Percentiles rank a stretch among this genome's conserved stretches.
Conservation (phyloP, 73 alveolate genomes). For the Paramecium pentaurelia region DNA sequence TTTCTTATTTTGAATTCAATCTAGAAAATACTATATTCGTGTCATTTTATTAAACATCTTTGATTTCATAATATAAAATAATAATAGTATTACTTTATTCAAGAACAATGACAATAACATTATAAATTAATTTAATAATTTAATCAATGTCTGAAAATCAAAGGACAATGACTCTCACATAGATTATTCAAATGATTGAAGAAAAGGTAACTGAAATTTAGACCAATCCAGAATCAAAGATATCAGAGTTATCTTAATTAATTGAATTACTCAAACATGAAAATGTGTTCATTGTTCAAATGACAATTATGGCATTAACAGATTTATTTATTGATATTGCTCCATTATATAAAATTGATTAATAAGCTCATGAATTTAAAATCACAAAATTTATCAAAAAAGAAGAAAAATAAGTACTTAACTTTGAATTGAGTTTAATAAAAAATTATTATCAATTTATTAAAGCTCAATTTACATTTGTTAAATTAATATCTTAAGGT, state of each 20-base stretch:
- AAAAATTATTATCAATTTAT: not conserved
- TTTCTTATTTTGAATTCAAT: not conserved
- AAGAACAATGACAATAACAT: not conserved
- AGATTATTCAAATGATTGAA: not conserved
- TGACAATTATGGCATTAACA: constrained; percentile 16
- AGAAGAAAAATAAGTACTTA: constrained; percentile 7
- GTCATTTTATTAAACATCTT: not conserved
- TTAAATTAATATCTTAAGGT: not conserved
- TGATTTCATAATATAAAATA: not conserved
- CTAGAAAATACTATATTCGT: not conserved
- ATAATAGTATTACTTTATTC: not conserved
- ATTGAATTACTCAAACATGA: constrained; percentile 9
- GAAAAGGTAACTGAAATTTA: not conserved
- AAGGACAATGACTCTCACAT: not conserved
- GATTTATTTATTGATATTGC: constrained; percentile 40
- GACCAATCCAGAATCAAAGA: not conserved
- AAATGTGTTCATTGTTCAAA: not conserved
- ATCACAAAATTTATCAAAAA: not conserved
- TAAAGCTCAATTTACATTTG: not conserved
- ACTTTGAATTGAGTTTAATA: not conserved
- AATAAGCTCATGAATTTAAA: not conserved
- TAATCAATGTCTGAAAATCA: not conserved
- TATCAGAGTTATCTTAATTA: not conserved
- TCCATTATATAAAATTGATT: constrained; percentile 5
- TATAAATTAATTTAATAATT: not conserved